These are phyloP conservation scores for Tetrastigma voinierianum DNA, from an alignment of 164 flowering plant species.

Conservation along the genomic window DNA sequence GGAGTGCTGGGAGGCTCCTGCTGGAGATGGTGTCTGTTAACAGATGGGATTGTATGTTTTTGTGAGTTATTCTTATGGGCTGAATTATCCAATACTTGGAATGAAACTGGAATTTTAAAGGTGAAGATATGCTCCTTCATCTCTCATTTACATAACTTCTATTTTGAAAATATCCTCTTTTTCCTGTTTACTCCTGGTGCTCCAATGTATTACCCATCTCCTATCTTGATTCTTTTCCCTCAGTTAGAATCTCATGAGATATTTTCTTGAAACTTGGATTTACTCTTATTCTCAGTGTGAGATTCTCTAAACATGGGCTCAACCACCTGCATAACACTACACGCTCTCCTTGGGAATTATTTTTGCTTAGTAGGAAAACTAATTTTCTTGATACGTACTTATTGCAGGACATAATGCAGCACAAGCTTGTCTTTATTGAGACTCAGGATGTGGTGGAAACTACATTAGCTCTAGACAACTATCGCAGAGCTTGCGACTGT, in stretches of 20 bases:
- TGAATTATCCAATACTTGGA: constrained; percentile 93
- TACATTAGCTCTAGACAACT: constrained; percentile 95
- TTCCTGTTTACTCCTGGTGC: background rate
- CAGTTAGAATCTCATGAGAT: too few relatives aligned
- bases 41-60: constrained; percentile 99
- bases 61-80: constrained; percentile 99
- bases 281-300: too few relatives aligned
- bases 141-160: background rate
- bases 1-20: constrained; percentile 95
- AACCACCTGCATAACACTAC: background rate
- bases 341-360: too few relatives aligned
- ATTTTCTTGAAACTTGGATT: too few relatives aligned
- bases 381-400: background rate
- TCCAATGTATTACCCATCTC: too few relatives aligned
- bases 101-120: constrained; percentile 88
- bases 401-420: constrained; percentile 88
- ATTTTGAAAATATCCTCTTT: background rate
- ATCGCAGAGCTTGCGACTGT: constrained; percentile 97
- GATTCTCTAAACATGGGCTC: background rate
- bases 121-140: constrained; percentile 29
- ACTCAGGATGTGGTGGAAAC: constrained; percentile 99
- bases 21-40: constrained; percentile 97
- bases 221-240: too few relatives aligned
- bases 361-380: background rate
- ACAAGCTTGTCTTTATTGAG: constrained; percentile 96